These are phyloP conservation scores for Ambrosia trifida DNA, from an alignment of 129 eudicot species.

Conservation along the genomic window DNA sequence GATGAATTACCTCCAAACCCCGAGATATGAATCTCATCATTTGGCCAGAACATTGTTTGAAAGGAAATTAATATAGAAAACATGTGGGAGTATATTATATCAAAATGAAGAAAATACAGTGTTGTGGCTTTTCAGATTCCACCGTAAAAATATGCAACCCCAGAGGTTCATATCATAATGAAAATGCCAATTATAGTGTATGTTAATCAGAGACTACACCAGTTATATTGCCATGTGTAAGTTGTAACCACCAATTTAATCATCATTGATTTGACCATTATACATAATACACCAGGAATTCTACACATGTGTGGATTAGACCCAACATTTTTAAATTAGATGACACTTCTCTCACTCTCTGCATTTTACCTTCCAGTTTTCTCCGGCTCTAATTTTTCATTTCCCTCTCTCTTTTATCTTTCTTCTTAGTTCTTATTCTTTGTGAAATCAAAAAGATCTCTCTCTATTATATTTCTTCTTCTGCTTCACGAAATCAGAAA, in stretches of 20 bases:
- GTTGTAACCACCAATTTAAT: background rate
- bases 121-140: background rate
- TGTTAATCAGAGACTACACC: background rate
- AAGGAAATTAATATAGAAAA: background rate
- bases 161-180: background rate
- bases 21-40: background rate
- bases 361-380: background rate
- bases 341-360: background rate
- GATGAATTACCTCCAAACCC: background rate
- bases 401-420: background rate
- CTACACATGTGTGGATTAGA: background rate
- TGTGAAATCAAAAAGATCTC: background rate
- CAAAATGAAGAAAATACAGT: background rate
- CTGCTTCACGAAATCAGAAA: too few relatives aligned
- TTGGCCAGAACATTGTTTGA: background rate
- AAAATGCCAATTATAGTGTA: background rate
- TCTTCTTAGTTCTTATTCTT: background rate
- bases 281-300: background rate
- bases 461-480: too few relatives aligned
- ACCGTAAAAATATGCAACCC: background rate
- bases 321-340: too few relatives aligned
- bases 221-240: background rate
- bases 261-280: background rate
- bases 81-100: background rate
- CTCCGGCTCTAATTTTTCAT: background rate